Conservation (phyloP, 1,284 basidiomycete genomes). For the Ustanciosporium gigantosporum region DNA sequence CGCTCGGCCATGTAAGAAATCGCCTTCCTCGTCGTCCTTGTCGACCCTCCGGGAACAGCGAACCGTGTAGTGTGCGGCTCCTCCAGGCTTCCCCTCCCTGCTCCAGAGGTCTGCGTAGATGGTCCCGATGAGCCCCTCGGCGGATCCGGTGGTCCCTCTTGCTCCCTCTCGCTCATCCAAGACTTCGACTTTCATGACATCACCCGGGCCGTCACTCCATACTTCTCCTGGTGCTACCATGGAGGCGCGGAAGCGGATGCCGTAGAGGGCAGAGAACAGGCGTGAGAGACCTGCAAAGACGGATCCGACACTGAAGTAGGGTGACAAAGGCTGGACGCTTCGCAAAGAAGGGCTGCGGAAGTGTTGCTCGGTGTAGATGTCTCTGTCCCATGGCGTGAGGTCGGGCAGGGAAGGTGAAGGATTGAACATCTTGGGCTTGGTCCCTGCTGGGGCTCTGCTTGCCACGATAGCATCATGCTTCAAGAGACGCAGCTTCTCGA, state of each 20-base stretch:
- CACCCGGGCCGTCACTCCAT: slow-evolving; percentile 71
- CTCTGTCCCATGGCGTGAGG: slow-evolving; percentile 56
- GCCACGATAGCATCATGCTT: slow-evolving; percentile 9
- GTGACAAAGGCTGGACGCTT: slow-evolving; percentile 45
- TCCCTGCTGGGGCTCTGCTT: not conserved
- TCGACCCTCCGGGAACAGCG: slow-evolving; percentile 89
- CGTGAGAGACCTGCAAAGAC: slow-evolving; percentile 57
- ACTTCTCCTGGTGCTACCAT: slow-evolving; percentile 71
- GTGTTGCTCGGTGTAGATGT: slow-evolving; percentile 52
- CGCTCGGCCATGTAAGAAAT: slow-evolving; percentile 66
- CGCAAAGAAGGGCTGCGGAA: slow-evolving; percentile 25
- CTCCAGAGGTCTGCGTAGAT: slow-evolving; percentile 92
- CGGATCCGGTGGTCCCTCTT: slow-evolving; percentile 1
- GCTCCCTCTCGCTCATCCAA: slow-evolving; percentile 79
- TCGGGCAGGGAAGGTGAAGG: slow-evolving; percentile 4
- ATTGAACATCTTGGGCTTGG: slow-evolving; percentile 7
- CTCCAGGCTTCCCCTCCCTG: slow-evolving; percentile 80
- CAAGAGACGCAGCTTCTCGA: slow-evolving; percentile 42
- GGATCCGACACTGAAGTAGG: slow-evolving; percentile 55
- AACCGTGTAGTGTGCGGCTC: slow-evolving; percentile 96
- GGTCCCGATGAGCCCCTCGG: slow-evolving; percentile 75
- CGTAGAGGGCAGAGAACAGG: slow-evolving; percentile 53
- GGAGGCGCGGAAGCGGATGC: slow-evolving; percentile 50
- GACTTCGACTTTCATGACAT: slow-evolving; percentile 89
- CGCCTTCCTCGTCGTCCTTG: slow-evolving; percentile 77